Percentiles rank a stretch among this genome's conserved stretches.
Conservation (phyloP, 306 rosid genomes). For the Cicer chorassanicum region DNA sequence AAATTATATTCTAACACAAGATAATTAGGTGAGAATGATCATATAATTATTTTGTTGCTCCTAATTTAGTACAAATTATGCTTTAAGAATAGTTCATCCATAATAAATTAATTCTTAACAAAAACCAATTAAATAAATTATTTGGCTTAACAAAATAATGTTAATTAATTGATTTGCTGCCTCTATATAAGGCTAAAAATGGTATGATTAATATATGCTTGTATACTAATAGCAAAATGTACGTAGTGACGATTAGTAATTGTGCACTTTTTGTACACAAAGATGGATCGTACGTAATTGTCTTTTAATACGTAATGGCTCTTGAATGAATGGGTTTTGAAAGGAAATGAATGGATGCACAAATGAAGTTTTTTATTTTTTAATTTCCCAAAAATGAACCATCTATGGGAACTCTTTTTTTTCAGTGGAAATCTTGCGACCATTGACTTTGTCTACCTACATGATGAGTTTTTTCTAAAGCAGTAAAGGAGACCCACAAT, state of each 20-base stretch:
- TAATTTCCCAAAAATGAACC: slow-evolving; percentile 5
- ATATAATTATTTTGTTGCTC: not conserved
- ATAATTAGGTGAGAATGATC: not conserved
- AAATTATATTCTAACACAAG: not conserved
- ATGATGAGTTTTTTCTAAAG: not conserved
- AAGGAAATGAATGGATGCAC: too few relatives aligned
- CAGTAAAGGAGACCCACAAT: not conserved
- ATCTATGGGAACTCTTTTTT: not conserved
- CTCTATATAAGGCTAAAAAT: not conserved
- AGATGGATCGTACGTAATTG: not conserved
- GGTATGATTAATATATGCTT: slow-evolving; percentile 25
- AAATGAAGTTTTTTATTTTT: not conserved
- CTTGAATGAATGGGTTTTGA: slow-evolving; percentile 24
- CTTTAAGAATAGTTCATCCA: not conserved
- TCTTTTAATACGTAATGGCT: not conserved
- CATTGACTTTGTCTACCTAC: not conserved
- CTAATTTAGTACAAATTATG: not conserved
- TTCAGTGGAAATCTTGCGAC: not conserved
- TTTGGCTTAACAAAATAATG: not conserved
- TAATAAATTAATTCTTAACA: not conserved
- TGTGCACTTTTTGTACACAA: slow-evolving; percentile 10
- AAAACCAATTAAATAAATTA: not conserved
- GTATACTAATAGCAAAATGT: slow-evolving; percentile 29
- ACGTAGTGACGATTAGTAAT: not conserved
- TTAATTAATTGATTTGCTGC: slow-evolving; percentile 14